phyloP scores from a whole-genome alignment of 306 rosid genomes.

The Prunus dulcis region DNA sequence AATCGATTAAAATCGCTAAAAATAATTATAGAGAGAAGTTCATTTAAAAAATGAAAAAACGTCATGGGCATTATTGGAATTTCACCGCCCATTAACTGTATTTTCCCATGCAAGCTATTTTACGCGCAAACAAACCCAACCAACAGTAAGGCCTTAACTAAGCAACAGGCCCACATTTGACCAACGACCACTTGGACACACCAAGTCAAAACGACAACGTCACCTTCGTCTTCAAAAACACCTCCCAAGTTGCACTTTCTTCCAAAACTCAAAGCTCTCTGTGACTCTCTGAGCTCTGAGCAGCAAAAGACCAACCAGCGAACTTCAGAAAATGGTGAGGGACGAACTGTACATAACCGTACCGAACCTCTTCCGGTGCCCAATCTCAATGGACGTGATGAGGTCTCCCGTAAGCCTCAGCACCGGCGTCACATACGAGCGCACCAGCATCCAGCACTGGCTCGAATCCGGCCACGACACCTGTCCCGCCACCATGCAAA shows the following conservation, averaged over 20 bases:
- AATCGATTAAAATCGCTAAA: too few relatives aligned
- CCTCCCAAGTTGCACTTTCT: neutral
- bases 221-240: neutral
- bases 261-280: neutral
- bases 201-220: conserved; percentile 3
- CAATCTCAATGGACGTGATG: conserved; percentile 65
- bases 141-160: neutral
- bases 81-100: neutral
- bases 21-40: too few relatives aligned
- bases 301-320: neutral
- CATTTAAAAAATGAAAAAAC: neutral
- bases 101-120: neutral
- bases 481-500: conserved; percentile 64
- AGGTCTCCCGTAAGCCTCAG: conserved; percentile 56
- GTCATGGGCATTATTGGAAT: neutral
- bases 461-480: conserved; percentile 60
- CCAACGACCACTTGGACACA: neutral
- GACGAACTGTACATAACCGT: conserved; percentile 44
- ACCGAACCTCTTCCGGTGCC: conserved; percentile 50
- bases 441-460: conserved; percentile 60
- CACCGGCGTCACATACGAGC: conserved; percentile 73
- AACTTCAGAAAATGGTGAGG: conserved; percentile 27
- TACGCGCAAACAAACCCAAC: neutral
- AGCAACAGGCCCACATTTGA: conserved; percentile 12
- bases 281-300: neutral